Evolutionary conservation across 768 basidiomycete genomes (phyloP).

Genomic region (Russula sp.): DNA sequence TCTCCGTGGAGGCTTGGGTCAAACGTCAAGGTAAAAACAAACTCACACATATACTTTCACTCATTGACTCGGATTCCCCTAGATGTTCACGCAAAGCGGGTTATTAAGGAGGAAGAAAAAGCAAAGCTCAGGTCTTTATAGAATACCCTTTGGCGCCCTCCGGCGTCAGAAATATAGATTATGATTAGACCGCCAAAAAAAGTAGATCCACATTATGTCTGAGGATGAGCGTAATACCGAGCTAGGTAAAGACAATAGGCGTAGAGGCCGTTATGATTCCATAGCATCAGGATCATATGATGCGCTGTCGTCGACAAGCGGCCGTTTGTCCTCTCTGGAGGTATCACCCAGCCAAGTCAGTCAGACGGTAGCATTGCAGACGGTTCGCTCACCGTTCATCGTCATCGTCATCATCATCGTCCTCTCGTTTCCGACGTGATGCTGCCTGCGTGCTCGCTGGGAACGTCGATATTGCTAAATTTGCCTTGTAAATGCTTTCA

Average conservation of each 20-base stretch:
- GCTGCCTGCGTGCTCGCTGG: conserved; percentile 48
- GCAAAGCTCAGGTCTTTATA: conserved; percentile 78
- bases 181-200: conserved; percentile 19
- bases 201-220: conserved; percentile 2
- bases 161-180: conserved; percentile 16
- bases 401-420: conserved; percentile 61
- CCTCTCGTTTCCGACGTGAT: conserved; percentile 61
- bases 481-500: conserved; percentile 87
- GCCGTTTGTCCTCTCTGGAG: conserved; percentile 45
- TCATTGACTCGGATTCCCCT: conserved; percentile 19
- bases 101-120: conserved; percentile 80
- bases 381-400: conserved; percentile 35
- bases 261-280: conserved; percentile 38
- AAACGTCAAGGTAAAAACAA: conserved; percentile 72
- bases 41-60: conserved; percentile 1
- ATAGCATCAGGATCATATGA: conserved; percentile 31
- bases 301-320: conserved; percentile 35
- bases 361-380: neutral
- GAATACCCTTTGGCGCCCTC: conserved; percentile 21
- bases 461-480: conserved; percentile 60
- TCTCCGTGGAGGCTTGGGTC: conserved; percentile 88
- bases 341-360: neutral
- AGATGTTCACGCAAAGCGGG: conserved; percentile 80
- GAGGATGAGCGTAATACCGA: neutral
- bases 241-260: neutral